These are phyloP conservation scores for Paspalum vaginatum DNA, from an alignment of 176 grass and related monocot species.

Conservation along the genomic window DNA sequence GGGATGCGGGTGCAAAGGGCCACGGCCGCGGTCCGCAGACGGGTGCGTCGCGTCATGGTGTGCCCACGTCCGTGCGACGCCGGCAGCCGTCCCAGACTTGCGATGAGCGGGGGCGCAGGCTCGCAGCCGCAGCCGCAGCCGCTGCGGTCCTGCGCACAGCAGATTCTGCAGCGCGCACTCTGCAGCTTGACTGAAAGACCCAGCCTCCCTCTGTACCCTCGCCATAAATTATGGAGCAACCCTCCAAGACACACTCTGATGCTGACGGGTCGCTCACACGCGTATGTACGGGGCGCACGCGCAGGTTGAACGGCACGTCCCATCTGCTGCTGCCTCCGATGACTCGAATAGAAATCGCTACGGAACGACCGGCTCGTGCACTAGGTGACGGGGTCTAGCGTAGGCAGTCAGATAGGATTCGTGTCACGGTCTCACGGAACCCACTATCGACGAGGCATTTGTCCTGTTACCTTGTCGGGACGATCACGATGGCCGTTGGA, in stretches of 20 bases:
- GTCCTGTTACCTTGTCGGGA: too few relatives aligned
- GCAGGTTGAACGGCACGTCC: background rate
- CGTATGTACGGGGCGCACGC: conserved; percentile 14
- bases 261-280: conserved; percentile 43
- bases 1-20: background rate
- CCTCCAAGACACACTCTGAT: background rate
- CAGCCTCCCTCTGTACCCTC: conserved; percentile 23
- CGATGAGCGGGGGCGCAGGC: background rate
- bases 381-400: background rate
- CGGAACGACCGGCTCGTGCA: background rate
- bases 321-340: background rate
- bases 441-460: too few relatives aligned
- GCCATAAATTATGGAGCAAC: conserved; percentile 13
- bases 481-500: background rate
- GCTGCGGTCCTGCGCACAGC: conserved; percentile 28
- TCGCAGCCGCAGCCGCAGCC: background rate
- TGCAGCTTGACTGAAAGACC: conserved; percentile 68
- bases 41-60: too few relatives aligned
- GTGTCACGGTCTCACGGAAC: too few relatives aligned
- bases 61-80: too few relatives aligned
- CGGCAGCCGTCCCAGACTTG: background rate
- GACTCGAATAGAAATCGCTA: background rate
- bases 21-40: too few relatives aligned
- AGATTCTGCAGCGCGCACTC: conserved; percentile 76
- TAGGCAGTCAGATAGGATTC: background rate